These are phyloP conservation scores for Bacterosira constricta DNA, from an alignment of 108 stramenopile genomes.

Conservation along the genomic window DNA sequence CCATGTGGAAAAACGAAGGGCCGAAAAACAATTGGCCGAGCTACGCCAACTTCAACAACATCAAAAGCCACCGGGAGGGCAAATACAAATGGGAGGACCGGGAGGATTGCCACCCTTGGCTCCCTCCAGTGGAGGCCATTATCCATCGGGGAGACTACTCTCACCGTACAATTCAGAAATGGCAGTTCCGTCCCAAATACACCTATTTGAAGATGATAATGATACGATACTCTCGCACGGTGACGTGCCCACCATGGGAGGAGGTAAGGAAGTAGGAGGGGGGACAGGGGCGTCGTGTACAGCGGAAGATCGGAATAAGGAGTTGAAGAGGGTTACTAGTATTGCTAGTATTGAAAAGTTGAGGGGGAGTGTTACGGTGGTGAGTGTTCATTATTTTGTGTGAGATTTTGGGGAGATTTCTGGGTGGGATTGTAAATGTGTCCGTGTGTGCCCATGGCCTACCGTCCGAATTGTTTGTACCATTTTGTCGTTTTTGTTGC, in stretches of 20 bases:
- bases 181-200: constrained; percentile 31
- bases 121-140: too few species aligned
- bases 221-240: constrained; percentile 22
- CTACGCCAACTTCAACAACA: constrained; percentile 21
- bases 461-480: too few species aligned
- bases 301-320: not conserved
- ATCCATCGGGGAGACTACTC: too few species aligned
- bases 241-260: not conserved
- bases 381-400: constrained; percentile 2
- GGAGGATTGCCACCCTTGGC: constrained; percentile 25
- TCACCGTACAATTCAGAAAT: too few species aligned
- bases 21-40: not conserved
- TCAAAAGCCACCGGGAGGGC: constrained; percentile 4
- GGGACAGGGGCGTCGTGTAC: not conserved
- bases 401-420: not conserved
- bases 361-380: constrained; percentile 17
- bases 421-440: not conserved
- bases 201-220: constrained; percentile 27
- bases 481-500: too few species aligned
- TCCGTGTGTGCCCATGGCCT: too few species aligned
- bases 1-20: constrained; percentile 37
- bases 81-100: not conserved
- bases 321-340: constrained; percentile 25
- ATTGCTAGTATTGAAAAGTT: constrained; percentile 29
- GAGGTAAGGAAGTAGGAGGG: not conserved